Conservation (phyloP, 2,329 filamentous ascomycete genomes). For the Aspergillus thermomutatus region DNA sequence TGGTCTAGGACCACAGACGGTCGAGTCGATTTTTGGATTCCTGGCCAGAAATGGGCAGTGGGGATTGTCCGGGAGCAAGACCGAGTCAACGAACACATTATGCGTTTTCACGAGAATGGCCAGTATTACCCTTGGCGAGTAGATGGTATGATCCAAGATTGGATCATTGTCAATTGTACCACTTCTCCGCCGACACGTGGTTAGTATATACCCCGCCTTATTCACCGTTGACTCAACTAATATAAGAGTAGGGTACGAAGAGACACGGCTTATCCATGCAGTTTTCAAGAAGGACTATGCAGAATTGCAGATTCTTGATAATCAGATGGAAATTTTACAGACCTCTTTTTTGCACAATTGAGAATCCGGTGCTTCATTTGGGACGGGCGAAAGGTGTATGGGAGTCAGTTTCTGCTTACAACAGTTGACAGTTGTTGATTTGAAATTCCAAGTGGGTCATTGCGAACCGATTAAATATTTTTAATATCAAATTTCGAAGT, state of each 20-base stretch:
- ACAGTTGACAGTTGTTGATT: conserved; percentile 1
- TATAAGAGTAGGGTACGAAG: conserved; percentile 3
- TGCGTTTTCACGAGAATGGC: conserved; percentile 2
- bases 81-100: background rate
- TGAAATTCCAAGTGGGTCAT: background rate
- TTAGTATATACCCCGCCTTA: conserved; percentile 1
- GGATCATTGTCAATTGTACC: conserved; percentile 5
- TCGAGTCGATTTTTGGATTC: conserved; percentile 4
- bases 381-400: background rate
- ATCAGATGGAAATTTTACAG: conserved; percentile 2
- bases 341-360: background rate
- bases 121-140: conserved; percentile 2
- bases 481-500: background rate
- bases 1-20: conserved; percentile 2
- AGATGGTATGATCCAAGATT: conserved; percentile 2
- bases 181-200: conserved; percentile 1
- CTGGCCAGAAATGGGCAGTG: conserved; percentile 1
- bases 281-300: conserved; percentile 1
- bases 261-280: conserved; percentile 1
- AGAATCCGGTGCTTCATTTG: conserved; percentile 1
- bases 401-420: background rate
- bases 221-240: conserved; percentile 2
- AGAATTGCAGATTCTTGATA: background rate
- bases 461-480: background rate
- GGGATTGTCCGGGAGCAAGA: conserved; percentile 4